Evolutionary conservation across 1,139 yeast species (phyloP), one percentile per base, ranked within the genome.

Genomic region (Yamadazyma siamensis): DNA sequence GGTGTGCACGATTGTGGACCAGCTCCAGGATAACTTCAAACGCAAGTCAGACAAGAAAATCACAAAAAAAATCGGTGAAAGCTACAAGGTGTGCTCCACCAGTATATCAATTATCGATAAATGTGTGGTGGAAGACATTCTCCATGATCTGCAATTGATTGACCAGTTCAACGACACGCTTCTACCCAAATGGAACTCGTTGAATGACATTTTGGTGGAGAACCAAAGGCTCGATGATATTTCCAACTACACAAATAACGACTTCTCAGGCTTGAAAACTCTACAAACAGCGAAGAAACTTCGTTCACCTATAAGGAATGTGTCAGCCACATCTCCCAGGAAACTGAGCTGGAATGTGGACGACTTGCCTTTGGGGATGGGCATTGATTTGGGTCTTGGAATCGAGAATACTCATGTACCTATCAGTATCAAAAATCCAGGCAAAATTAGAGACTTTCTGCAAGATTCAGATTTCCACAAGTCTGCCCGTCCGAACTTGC

Each of bases 331-430:
- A 8, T 36, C 36, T 4, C 43, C 35, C 11, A 13, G 21, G 6
- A 31, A 31, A 21, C 15, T 13, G 7, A 21, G 22, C 4, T 26
- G n/a, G 13, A 11, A 26, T 22, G 6, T 13, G 4, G 21, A 17
- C 17, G 21, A 16, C 13, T n/a, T 30, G 8, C 34, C 40, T 15
- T 32, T 39, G 16, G 59, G 61, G 3, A 39, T 51, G 20, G 70
- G 72, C 1, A 48, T 65, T 21, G 65, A 64, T 41, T 49, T 65
- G n/a, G 63, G 66, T 8, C 33, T 65, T 4, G 65, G 49, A 21
- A 51, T 65, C 6, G 59, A 62, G 25, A 48, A 53, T 6, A 29
- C 57, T 0, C 37, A 48, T 8, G 53, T 60, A 4, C 71, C 71
- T 1, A 51, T 53, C 26, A 64, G 71, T 39, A 54, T 63, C 14